Percentiles rank a stretch among this genome's conserved stretches.
Evolutionary conservation across 2,329 filamentous ascomycete genomes (phyloP).

Genomic region (Metarhizium brunneum): DNA sequence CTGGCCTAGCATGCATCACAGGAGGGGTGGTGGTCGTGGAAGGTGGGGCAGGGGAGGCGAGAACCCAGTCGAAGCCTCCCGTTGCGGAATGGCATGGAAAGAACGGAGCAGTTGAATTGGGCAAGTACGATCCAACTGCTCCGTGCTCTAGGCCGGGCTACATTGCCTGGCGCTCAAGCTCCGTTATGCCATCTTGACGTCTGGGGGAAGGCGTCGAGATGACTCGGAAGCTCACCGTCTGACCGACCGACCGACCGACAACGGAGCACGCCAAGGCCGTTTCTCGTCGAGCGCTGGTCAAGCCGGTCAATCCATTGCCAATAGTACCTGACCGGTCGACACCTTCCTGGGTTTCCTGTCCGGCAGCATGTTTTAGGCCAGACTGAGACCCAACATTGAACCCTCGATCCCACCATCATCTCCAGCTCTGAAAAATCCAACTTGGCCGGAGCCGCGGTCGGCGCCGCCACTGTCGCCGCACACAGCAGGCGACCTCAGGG

Average conservation of each 20-base stretch:
- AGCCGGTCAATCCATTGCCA: not conserved
- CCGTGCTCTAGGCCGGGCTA: not conserved
- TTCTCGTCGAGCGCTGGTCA: not conserved
- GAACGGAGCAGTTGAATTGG: conserved; percentile 1
- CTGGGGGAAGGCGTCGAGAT: not conserved
- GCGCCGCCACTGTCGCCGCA: not conserved
- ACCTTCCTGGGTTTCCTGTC: not conserved
- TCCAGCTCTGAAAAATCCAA: too few relatives aligned
- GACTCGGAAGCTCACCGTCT: not conserved
- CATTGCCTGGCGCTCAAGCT: too few relatives aligned
- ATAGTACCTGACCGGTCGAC: not conserved
- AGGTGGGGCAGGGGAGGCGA: not conserved
- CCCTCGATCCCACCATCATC: too few relatives aligned
- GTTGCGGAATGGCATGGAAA: not conserved
- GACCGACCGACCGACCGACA: conserved; percentile 1
- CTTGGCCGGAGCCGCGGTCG: not conserved
- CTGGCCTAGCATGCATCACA: not conserved
- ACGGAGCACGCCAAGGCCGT: not conserved
- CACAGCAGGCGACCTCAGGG: not conserved
- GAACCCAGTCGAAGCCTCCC: not conserved
- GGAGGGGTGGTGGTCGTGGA: not conserved
- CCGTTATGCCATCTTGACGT: too few relatives aligned
- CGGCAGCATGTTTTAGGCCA: not conserved
- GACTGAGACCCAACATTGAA: too few relatives aligned
- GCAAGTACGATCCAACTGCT: not conserved